phyloP scores from a whole-genome alignment of 495 filamentous ascomycete species.

The Amorphotheca resinae region DNA sequence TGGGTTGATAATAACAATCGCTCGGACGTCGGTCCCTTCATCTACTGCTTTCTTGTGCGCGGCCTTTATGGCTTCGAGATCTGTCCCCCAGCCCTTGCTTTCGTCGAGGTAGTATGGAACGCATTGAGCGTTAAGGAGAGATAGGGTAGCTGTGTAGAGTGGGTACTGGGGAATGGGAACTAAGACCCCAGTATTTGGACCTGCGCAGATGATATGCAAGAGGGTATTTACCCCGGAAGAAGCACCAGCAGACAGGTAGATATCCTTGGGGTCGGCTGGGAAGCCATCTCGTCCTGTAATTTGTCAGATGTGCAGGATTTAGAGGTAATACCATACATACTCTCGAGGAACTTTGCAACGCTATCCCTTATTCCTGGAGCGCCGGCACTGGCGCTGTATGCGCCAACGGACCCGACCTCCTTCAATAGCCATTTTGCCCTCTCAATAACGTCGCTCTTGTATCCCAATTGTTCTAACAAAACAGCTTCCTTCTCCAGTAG shows the following conservation, averaged over 20 bases:
- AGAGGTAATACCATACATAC: slow-evolving; percentile 29
- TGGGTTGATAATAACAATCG: slow-evolving; percentile 94
- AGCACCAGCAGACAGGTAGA: slow-evolving; percentile 83
- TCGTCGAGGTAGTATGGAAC: slow-evolving; percentile 94
- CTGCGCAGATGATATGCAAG: slow-evolving; percentile 75
- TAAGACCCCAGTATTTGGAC: slow-evolving; percentile 69
- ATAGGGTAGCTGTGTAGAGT: slow-evolving; percentile 87
- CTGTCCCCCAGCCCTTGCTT: slow-evolving; percentile 71
- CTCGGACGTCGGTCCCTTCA: slow-evolving; percentile 72
- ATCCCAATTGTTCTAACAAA: slow-evolving; percentile 54
- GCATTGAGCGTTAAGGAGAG: slow-evolving; percentile 71
- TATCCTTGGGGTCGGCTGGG: slow-evolving; percentile 58
- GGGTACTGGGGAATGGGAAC: slow-evolving; percentile 97
- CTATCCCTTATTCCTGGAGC: slow-evolving; percentile 73
- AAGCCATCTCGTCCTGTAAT: slow-evolving; percentile 67
- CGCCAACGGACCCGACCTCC: slow-evolving; percentile 81
- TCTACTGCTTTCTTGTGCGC: slow-evolving; percentile 57
- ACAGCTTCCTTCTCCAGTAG: slow-evolving; percentile 70
- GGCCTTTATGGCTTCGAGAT: slow-evolving; percentile 58
- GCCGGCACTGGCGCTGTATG: slow-evolving; percentile 91
- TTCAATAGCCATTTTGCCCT: slow-evolving; percentile 67
- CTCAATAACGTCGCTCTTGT: slow-evolving; percentile 78
- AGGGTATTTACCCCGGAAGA: slow-evolving; percentile 91
- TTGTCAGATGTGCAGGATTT: slow-evolving; percentile 3
- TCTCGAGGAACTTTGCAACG: slow-evolving; percentile 82